Base-by-base conservation (phyloP, 441 rosid genomes). In the Adansonia grandidieri region DNA sequence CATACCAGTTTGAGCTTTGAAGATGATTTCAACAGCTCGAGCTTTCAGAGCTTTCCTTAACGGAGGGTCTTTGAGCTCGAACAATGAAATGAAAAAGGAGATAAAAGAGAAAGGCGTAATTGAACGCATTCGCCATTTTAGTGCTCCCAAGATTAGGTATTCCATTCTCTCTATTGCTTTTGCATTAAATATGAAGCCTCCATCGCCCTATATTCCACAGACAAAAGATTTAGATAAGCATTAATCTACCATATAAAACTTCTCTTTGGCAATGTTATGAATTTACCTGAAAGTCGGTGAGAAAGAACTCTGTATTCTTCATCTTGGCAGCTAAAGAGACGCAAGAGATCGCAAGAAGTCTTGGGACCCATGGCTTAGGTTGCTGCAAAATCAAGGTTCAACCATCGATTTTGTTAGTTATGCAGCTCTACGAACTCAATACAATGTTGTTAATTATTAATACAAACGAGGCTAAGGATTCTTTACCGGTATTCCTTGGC, bases 71-170 rank as follows among this genome's bases (percentile, higher is more conserved):
- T 85, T 79, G 78, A 86, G 89, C 53, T 87, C 84, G 82, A 88
- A 82, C 75, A 85, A 87, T 64, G 83, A 79, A 56, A 84, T 48
- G 84, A 90, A 91, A 81, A 84, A 91, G 11, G 85, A 40, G 70
- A 91, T 53, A 76, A 93, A 91, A n/a, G 92, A 86, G 80, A 93
- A 91, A 1, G 98, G 95, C 73, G 98, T 90, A 73, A 93, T 75
- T 6, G 96, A 93, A 32, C 98, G 91, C 95, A 89, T 93, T 82
- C 98, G 78, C 98, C 98, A 93, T 78, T 91, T 85, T 19, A 91
- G 84, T 79, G 92, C 92, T 73, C 93, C 96, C 81, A 93, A 81
- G 53, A 93, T 82, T 15, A 93, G 80, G 20, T 82, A 77, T 82
- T 93, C 96, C 95, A 93, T 91, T 75, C 89, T 81, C 80, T 89